Evolutionary conservation across 305 asterid species (phyloP).

Genomic region (Ajuga reptans): DNA sequence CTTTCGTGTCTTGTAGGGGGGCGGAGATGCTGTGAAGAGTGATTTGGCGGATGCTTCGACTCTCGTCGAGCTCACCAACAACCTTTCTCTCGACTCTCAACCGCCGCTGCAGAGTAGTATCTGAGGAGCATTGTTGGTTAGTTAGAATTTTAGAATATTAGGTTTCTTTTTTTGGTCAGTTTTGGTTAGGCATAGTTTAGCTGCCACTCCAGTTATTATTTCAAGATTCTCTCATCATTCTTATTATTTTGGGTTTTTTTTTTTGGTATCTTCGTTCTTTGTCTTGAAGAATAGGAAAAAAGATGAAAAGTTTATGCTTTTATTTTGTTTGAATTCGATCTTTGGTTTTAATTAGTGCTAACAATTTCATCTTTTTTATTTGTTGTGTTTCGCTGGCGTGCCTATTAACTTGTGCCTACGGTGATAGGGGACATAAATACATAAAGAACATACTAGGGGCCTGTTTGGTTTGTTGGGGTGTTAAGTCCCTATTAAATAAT

Average conservation of each 20-base stretch:
- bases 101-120: constrained; percentile 36
- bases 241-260: constrained; percentile 15
- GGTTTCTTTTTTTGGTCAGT: neutral
- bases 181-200: neutral
- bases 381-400: too few species aligned
- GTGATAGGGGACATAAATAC: too few species aligned
- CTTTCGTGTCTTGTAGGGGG: constrained; percentile 9
- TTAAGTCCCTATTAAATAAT: too few species aligned
- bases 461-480: too few species aligned
- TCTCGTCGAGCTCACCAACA: constrained; percentile 39
- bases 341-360: too few species aligned
- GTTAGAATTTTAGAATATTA: constrained; percentile 18
- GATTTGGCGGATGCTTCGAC: constrained; percentile 30
- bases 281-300: neutral
- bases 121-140: constrained; percentile 8
- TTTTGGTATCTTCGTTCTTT: neutral
- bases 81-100: constrained; percentile 45
- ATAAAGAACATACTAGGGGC: too few species aligned
- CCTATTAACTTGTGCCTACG: too few species aligned
- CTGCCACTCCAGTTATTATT: neutral
- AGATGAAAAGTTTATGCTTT: too few species aligned
- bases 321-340: too few species aligned
- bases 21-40: constrained; percentile 25
- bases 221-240: neutral
- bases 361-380: too few species aligned